Percentiles rank a stretch among this genome's conserved stretches.
phyloP scores from a whole-genome alignment of 1,284 basidiomycete genomes.

The Marasmius oreades region DNA sequence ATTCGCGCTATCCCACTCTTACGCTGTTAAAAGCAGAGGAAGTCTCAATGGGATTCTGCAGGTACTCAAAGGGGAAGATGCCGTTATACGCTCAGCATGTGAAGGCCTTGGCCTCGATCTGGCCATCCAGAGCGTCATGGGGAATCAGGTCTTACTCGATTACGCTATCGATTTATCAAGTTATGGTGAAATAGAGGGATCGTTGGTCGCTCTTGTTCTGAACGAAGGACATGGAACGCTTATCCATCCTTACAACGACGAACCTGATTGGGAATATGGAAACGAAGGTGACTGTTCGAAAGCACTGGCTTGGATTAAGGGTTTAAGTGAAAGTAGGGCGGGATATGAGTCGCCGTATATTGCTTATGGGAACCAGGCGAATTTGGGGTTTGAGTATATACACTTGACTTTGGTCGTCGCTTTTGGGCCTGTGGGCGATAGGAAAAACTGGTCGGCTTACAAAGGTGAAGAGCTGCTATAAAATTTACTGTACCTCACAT shows the following conservation, averaged over 20 bases:
- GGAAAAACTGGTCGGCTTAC: too few species aligned
- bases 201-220: too few species aligned
- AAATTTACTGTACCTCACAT: too few species aligned
- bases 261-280: too few species aligned
- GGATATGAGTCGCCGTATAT: neutral
- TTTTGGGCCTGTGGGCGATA: too few species aligned
- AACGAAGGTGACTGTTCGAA: neutral
- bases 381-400: neutral
- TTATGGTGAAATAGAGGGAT: too few species aligned
- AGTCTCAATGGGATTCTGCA: neutral
- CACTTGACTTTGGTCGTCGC: neutral
- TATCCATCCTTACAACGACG: too few species aligned
- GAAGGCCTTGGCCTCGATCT: neutral
- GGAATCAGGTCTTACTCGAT: too few species aligned
- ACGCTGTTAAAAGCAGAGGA: constrained; percentile 14
- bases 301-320: neutral
- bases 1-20: constrained; percentile 29
- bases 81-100: neutral
- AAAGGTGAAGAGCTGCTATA: too few species aligned
- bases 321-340: neutral
- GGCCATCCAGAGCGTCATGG: neutral
- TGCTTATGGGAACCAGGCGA: neutral
- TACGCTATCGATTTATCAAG: too few species aligned
- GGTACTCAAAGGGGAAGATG: neutral
- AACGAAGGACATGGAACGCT: too few species aligned